Base-by-base conservation (phyloP, 2,329 filamentous ascomycete species). In the Penicillium occitanis region DNA sequence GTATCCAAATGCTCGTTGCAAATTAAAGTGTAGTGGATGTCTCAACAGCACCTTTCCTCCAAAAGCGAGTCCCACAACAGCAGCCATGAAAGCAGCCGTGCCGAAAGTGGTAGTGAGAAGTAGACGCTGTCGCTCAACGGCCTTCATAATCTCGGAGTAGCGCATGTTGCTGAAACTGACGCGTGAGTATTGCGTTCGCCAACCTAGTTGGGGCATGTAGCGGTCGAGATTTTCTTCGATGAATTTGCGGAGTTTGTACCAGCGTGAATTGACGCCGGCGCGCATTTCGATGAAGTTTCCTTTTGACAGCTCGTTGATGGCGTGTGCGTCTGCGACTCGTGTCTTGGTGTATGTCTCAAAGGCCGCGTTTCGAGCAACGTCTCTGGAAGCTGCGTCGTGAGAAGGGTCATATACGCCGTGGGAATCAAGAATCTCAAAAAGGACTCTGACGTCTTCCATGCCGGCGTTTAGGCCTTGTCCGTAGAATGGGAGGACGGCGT, bases 401-500 rank as follows among this genome's bases (percentile, higher is more conserved):
- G 70, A 66, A 22, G 76, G 57, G 30, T 74, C 69, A 62, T 80
- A 81, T 11, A 80, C 77, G 1, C 83, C 80, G 70, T 93, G 83
- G 70, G 87, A 86, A 78, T 97, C 93, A 1, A 98, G 83, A 51
- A 90, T 84, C 0, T 89, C 87, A 78, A 97, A 99, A 0, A 99
- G 86, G 5, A 96, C 88, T 7, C 91, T 88, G 13, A 99, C 93
- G 73, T 97, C 94, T 80, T 99, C 95, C 50, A 99, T 87, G 0
- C 95, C 95, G 0, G 95, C 91, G 74, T 99, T 99, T 89, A 99
- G 96, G 44, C 95, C 95, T 77, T 99, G 95, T 0, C 95, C 95
- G 77, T 98, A 99, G 79, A 99, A 99, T 0, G 95, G 95, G 0
- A 99, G 93, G 89, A 99, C 97, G 66, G 96, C 95, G 76, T 99